These are phyloP conservation scores for Colletotrichum godetiae DNA, from an alignment of 2,329 filamentous ascomycete species.

Conservation along the genomic window DNA sequence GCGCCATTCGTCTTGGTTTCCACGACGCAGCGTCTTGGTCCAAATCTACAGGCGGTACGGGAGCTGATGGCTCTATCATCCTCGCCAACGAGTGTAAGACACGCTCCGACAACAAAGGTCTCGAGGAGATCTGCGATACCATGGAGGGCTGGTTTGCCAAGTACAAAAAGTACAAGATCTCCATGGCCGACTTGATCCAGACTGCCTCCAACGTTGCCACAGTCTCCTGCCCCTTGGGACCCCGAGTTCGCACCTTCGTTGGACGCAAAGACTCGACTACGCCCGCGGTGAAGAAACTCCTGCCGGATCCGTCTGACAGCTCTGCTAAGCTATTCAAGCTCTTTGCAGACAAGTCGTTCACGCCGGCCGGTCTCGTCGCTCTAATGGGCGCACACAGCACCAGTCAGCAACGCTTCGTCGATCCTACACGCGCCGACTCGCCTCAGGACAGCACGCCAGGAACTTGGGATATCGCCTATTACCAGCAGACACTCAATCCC, in stretches of 20 bases:
- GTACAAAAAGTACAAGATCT: conserved; percentile 54
- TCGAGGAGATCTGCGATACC: conserved; percentile 55
- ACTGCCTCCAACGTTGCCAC: conserved; percentile 63
- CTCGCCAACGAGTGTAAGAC: conserved; percentile 51
- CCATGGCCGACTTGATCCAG: conserved; percentile 66
- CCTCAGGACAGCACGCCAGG: conserved; percentile 64
- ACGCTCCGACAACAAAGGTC: conserved; percentile 57
- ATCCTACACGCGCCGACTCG: conserved; percentile 51
- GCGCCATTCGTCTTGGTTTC: conserved; percentile 59
- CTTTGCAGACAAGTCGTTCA: conserved; percentile 66
- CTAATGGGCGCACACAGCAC: conserved; percentile 66
- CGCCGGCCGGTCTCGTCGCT: conserved; percentile 60
- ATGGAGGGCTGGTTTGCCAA: conserved; percentile 53
- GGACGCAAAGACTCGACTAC: conserved; percentile 59
- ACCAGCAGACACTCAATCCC: conserved; percentile 51
- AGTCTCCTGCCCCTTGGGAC: conserved; percentile 57
- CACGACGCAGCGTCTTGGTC: conserved; percentile 60
- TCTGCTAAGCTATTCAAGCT: conserved; percentile 60
- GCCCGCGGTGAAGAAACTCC: conserved; percentile 51
- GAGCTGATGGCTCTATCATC: conserved; percentile 60
- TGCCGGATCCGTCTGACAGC: conserved; percentile 56
- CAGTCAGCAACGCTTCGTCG: conserved; percentile 59
- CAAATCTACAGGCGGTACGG: conserved; percentile 50
- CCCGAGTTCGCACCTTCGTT: conserved; percentile 61
- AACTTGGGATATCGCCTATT: conserved; percentile 65